Percentiles rank a stretch among this genome's conserved stretches.
Conservation (phyloP, 257 asterid genomes). For the Fraxinus pennsylvanica region DNA sequence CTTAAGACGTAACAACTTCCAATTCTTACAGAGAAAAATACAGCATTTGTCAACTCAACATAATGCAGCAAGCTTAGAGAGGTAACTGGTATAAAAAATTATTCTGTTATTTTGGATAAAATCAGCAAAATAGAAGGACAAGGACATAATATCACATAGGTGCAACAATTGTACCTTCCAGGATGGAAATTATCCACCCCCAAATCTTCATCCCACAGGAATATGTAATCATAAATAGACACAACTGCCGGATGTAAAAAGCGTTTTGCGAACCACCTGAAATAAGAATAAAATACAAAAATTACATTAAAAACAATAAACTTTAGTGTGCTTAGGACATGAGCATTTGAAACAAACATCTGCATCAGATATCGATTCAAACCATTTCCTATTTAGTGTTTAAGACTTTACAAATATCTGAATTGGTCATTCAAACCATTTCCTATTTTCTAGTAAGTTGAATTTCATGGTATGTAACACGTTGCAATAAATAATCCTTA, state of each 20-base stretch:
- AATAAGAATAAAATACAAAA: conserved; percentile 21
- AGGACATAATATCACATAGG: not conserved
- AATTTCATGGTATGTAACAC: conserved; percentile 1
- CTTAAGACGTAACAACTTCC: not conserved
- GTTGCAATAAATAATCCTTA: not conserved
- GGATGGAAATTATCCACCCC: conserved; percentile 86
- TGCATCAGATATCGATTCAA: not conserved
- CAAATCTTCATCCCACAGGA: conserved; percentile 98
- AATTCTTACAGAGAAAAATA: not conserved
- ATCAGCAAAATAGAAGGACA: not conserved
- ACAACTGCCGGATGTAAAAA: conserved; percentile 89
- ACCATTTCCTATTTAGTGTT: conserved; percentile 13
- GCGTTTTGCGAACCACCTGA: conserved; percentile 99
- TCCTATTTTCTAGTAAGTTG: not conserved
- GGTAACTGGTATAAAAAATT: not conserved
- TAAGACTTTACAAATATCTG: not conserved
- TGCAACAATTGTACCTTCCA: conserved; percentile 59
- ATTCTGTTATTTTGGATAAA: not conserved
- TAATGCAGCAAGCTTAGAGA: conserved; percentile 6
- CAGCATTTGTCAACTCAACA: not conserved
- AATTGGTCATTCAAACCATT: conserved; percentile 8
- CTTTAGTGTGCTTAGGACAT: not conserved
- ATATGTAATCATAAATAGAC: conserved; percentile 79
- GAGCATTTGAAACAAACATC: not conserved
- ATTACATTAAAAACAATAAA: not conserved